Evolutionary conservation across 371 early-diverging fungal genomes (phyloP), one percentile per base, ranked within the genome.

Genomic region (Rhizomucor pusillus): DNA sequence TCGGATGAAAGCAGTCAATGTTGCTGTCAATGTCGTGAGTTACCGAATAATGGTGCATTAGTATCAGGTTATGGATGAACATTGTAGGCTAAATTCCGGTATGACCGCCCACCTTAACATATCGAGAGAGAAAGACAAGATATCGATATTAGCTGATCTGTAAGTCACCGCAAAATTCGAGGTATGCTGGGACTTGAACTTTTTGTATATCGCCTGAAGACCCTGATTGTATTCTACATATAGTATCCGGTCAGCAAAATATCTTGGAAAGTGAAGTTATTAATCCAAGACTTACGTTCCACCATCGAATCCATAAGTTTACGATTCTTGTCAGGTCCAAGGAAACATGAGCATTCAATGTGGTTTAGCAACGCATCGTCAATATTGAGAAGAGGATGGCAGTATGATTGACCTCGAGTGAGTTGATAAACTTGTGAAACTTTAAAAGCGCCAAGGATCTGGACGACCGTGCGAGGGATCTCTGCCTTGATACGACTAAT

Each of bases 1-100:
- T 50, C 3, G 60, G 60, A 33, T 60, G 60, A 51, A 60, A 55
- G 5, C 56, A 60, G 34, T 60, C 60, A 23, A 55, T 22, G 18
- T 60, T 60, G 40, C 60, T 60, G n/a, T n/a, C n/a, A n/a, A n/a
- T n/a, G n/a, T n/a, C n/a, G n/a, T n/a, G n/a, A n/a, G n/a, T n/a
- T n/a, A n/a, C n/a, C n/a, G n/a, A n/a, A n/a, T n/a, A n/a, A n/a
- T n/a, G n/a, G n/a, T n/a, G n/a, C n/a, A n/a, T n/a, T n/a, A n/a
- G n/a, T n/a, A n/a, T 18, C 5, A 40, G 16, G n/a, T n/a, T n/a
- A 9, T 18, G 13, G 16, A 35, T n/a, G n/a, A n/a, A n/a, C n/a
- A n/a, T n/a, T n/a, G n/a, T n/a, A n/a, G n/a, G n/a, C n/a, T n/a
- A n/a, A n/a, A n/a, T n/a, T n/a, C n/a, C n/a, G n/a, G n/a, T n/a